These are phyloP conservation scores for Pichia sp. DNA, from an alignment of 1,139 yeast genomes.

Conservation along the genomic window DNA sequence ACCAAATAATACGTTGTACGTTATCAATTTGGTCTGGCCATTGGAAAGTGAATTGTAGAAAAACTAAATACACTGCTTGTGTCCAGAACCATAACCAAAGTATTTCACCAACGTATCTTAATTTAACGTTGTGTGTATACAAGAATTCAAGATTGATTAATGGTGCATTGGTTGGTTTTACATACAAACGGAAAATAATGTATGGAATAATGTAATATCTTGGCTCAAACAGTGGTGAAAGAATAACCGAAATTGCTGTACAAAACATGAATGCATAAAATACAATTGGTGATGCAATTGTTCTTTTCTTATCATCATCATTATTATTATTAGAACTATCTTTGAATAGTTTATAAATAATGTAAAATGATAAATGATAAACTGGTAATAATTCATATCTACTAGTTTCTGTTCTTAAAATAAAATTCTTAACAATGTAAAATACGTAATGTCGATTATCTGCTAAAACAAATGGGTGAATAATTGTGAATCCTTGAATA, in stretches of 20 bases:
- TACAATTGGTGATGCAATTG: constrained; percentile 31
- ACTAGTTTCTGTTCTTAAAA: constrained; percentile 39
- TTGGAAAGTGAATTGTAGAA: constrained; percentile 53
- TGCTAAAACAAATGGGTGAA: constrained; percentile 86
- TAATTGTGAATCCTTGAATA: constrained; percentile 57
- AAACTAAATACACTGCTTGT: constrained; percentile 45
- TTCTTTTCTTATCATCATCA: constrained; percentile 4
- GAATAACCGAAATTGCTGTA: constrained; percentile 56
- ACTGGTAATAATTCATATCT: constrained; percentile 49
- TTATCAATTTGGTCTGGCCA: constrained; percentile 59
- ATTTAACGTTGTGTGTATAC: constrained; percentile 23
- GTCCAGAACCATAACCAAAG: constrained; percentile 57
- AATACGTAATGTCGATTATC: constrained; percentile 93
- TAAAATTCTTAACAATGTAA: constrained; percentile 65
- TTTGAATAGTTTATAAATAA: constrained; percentile 34
- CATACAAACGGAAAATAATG: constrained; percentile 61
- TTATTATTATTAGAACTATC: constrained; percentile 25
- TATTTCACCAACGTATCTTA: constrained; percentile 48
- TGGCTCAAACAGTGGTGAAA: constrained; percentile 91
- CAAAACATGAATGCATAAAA: constrained; percentile 46
- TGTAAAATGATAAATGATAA: constrained; percentile 65
- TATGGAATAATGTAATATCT: constrained; percentile 84
- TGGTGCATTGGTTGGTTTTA: constrained; percentile 38
- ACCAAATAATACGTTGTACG: constrained; percentile 84
- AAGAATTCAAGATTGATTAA: constrained; percentile 23